Evolutionary conservation across 495 filamentous ascomycete genomes (phyloP).

Genomic region (Neurospora sp.): DNA sequence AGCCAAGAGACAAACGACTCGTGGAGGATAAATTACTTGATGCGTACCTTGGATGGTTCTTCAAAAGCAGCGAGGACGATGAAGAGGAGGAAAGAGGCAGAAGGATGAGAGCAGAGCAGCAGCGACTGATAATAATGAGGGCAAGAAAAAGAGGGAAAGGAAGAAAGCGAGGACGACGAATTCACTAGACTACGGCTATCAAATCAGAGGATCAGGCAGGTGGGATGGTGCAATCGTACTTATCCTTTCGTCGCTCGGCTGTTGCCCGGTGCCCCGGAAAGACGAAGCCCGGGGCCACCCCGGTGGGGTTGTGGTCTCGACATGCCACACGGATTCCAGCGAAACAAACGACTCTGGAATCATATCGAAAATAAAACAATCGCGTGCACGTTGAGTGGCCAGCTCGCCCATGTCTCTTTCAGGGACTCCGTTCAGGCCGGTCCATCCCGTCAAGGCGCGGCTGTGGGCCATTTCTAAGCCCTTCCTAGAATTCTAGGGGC

Average conservation of each 20-base stretch:
- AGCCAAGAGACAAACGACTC: constrained; percentile 5
- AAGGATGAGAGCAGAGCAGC: constrained; percentile 7
- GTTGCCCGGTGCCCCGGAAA: neutral
- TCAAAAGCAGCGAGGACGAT: constrained; percentile 3
- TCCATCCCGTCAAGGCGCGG: neutral
- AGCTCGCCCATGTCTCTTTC: neutral
- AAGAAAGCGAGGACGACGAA: constrained; percentile 2
- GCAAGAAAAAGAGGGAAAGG: neutral
- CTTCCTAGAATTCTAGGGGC: neutral
- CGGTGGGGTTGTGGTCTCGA: neutral
- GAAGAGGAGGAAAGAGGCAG: constrained; percentile 11
- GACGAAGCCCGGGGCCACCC: neutral
- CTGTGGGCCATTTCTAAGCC: neutral
- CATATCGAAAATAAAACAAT: neutral
- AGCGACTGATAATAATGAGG: neutral
- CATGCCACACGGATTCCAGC: neutral
- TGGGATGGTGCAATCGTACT: neutral
- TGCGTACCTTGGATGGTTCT: constrained; percentile 2
- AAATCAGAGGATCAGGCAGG: neutral
- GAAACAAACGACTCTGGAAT: neutral
- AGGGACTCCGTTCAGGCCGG: neutral
- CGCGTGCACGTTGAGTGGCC: neutral
- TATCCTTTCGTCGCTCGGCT: neutral
- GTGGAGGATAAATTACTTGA: neutral
- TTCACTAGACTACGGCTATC: neutral